These are phyloP conservation scores for Williopsis jadinii DNA, from an alignment of 1,139 yeast genomes.

Conservation along the genomic window DNA sequence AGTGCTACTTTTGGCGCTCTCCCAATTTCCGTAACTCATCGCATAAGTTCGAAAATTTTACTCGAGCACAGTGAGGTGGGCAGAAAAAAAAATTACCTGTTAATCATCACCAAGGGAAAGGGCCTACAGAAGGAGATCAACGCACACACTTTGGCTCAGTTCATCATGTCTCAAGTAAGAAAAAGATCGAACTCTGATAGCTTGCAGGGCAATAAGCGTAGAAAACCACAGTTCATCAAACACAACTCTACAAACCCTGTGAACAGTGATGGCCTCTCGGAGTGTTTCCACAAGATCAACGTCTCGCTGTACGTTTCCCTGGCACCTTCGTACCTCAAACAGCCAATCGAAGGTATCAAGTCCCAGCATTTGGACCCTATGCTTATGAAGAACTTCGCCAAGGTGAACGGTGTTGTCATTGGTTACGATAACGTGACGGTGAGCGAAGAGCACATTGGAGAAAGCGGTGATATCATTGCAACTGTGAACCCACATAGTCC, in stretches of 20 bases:
- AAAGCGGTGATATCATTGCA: constrained; percentile 35
- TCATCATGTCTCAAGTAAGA: constrained; percentile 7
- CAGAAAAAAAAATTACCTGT: too few relatives aligned
- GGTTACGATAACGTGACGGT: constrained; percentile 63
- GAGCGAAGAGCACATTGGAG: constrained; percentile 29
- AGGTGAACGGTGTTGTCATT: constrained; percentile 76
- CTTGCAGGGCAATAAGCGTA: constrained; percentile 8
- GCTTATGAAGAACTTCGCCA: constrained; percentile 71
- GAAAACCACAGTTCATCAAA: constrained; percentile 13
- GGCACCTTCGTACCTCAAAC: constrained; percentile 69
- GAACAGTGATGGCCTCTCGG: constrained; percentile 29
- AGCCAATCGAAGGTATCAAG: constrained; percentile 72
- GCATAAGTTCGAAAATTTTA: too few relatives aligned
- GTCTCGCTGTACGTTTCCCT: constrained; percentile 71
- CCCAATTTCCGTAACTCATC: too few relatives aligned
- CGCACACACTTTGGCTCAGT: neutral
- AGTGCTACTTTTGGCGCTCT: too few relatives aligned
- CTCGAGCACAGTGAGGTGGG: too few relatives aligned
- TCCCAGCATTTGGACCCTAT: constrained; percentile 86
- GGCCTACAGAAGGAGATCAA: neutral
- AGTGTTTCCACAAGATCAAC: constrained; percentile 62
- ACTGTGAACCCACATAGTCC: constrained; percentile 78
- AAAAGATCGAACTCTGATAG: constrained; percentile 14
- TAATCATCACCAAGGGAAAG: too few relatives aligned
- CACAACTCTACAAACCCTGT: constrained; percentile 24